Conservation (phyloP, 345 rosid species). For the Hibiscus trionum region DNA sequence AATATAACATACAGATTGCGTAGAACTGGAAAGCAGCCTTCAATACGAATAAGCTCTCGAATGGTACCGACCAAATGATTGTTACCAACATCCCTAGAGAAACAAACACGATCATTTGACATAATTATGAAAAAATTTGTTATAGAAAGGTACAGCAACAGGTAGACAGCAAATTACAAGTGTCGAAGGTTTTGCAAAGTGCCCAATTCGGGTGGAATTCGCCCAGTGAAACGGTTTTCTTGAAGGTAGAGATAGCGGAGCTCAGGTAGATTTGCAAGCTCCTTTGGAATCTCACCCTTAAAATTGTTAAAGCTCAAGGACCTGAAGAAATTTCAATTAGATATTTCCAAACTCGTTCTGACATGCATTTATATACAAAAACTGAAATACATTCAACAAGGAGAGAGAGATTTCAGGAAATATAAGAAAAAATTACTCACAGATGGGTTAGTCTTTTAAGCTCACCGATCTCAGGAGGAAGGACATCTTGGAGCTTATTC, state of each 20-base stretch:
- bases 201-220: constrained; percentile 80
- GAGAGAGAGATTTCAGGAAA: no score
- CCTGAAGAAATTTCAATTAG: constrained; percentile 31
- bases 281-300: constrained; percentile 89
- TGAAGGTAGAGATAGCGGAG: constrained; percentile 89
- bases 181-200: constrained; percentile 58
- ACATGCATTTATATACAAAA: no score
- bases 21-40: constrained; percentile 72
- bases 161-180: constrained; percentile 25
- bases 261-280: constrained; percentile 78
- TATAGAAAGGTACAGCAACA: background rate
- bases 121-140: background rate
- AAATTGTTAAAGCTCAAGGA: constrained; percentile 89
- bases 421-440: no score
- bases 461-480: no score
- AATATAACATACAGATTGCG: constrained; percentile 66
- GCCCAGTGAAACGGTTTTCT: constrained; percentile 80
- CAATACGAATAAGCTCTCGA: no score
- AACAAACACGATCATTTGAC: background rate
- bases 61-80: no score
- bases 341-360: background rate
- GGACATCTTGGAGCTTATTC: no score
- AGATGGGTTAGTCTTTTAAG: no score
- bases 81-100: no score
- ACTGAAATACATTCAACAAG: no score